Evolutionary conservation across 2,329 filamentous ascomycete species (phyloP).

Genomic region (Alternaria atra): DNA sequence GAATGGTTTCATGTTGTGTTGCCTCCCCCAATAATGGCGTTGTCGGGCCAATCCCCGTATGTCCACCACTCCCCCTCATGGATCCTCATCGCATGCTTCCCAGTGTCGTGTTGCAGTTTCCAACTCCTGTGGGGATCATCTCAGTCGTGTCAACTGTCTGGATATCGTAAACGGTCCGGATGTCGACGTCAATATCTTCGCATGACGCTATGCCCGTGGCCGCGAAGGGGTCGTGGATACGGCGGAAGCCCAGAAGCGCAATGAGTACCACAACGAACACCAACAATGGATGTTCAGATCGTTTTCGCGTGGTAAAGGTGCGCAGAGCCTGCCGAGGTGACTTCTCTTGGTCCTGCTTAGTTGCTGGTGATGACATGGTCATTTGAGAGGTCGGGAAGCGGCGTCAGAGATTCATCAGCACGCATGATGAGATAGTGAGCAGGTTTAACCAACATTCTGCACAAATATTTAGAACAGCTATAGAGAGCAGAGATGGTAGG

Average conservation of each 20-base stretch:
- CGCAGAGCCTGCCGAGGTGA: background rate
- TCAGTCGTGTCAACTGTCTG: conserved; percentile 10
- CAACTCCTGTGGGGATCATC: conserved; percentile 17
- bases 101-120: conserved; percentile 23
- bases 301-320: conserved; percentile 1
- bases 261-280: conserved; percentile 18
- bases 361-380: background rate
- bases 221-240: conserved; percentile 8
- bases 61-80: conserved; percentile 12
- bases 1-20: background rate
- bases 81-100: conserved; percentile 18
- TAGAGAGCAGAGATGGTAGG: background rate
- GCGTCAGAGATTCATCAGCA: background rate
- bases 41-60: background rate
- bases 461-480: background rate
- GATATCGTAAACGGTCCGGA: background rate
- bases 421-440: background rate
- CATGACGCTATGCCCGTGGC: background rate
- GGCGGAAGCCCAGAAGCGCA: conserved; percentile 7
- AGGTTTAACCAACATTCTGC: background rate
- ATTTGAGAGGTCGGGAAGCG: background rate
- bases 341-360: background rate
- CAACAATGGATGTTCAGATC: conserved; percentile 18
- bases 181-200: background rate
- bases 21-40: background rate